Evolutionary conservation across 2,329 filamentous ascomycete species (phyloP).

Genomic region (Ascomycota sp.): DNA sequence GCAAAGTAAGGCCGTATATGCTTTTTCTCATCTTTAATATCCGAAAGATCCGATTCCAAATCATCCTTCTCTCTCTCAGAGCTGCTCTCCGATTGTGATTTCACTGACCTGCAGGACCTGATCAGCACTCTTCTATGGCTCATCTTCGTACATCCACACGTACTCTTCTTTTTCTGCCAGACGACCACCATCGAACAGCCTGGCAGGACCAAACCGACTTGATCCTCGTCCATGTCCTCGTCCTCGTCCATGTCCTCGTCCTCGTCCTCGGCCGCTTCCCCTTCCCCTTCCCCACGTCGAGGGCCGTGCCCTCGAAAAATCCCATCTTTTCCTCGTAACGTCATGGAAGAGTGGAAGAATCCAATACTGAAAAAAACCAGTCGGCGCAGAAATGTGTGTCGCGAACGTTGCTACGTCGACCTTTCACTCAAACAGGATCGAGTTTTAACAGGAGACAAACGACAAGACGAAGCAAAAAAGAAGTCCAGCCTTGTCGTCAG

Average conservation of each 20-base stretch:
- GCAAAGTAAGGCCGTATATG: constrained; percentile 31
- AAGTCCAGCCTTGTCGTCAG: neutral
- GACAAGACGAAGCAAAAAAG: neutral
- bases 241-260: constrained; percentile 3
- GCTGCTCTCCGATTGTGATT: constrained; percentile 6
- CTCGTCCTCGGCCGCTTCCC: too few relatives aligned
- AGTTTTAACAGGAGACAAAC: neutral
- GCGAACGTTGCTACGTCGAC: too few relatives aligned
- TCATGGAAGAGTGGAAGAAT: constrained; percentile 10
- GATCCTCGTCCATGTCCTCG: constrained; percentile 10
- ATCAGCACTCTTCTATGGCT: neutral
- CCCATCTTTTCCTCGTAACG: constrained; percentile 14
- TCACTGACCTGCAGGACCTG: constrained; percentile 1
- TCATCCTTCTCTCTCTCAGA: constrained; percentile 16
- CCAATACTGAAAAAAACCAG: constrained; percentile 3
- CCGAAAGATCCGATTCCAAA: constrained; percentile 17
- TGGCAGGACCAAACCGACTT: constrained; percentile 16
- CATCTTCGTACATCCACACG: constrained; percentile 3
- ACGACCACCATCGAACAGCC: constrained; percentile 15
- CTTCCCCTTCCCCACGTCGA: constrained; percentile 5
- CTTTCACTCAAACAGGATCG: too few relatives aligned
- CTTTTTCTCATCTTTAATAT: constrained; percentile 23
- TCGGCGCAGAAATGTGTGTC: neutral
- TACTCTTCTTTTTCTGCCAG: constrained; percentile 17
- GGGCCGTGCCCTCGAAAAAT: constrained; percentile 12